phyloP scores from a whole-genome alignment of 148 eudicot species.

The Camellia lanceoleosa region DNA sequence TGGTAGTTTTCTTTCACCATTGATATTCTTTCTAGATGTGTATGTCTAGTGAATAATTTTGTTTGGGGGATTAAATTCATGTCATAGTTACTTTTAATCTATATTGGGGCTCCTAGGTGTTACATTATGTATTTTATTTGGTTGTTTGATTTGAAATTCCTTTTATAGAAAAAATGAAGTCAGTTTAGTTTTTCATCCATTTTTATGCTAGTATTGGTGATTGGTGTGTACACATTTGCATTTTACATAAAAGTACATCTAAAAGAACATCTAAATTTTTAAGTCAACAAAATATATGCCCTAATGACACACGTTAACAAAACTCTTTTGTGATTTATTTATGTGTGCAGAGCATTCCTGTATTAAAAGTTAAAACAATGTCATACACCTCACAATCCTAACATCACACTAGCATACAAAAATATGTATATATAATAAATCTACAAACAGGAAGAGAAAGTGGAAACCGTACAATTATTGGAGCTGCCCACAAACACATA shows the following conservation, averaged over 20 bases:
- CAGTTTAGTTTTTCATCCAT: no score
- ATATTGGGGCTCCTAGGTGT: no score
- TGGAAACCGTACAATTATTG: conserved; percentile 10
- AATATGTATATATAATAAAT: neutral
- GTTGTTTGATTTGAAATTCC: no score
- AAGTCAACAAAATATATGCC: neutral
- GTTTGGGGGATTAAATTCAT: neutral
- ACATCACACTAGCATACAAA: neutral
- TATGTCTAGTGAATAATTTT: neutral
- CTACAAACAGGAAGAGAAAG: neutral
- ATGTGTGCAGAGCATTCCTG: neutral
- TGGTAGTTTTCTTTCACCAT: neutral
- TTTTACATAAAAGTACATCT: no score
- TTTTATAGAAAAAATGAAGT: no score
- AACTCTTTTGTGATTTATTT: neutral
- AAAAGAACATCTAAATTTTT: no score
- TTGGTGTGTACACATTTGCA: no score
- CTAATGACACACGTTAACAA: neutral
- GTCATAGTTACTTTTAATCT: no score
- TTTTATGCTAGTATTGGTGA: no score
- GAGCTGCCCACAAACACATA: conserved; percentile 4
- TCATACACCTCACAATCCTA: neutral
- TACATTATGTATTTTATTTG: no score
- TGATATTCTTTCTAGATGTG: neutral
- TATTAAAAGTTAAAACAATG: neutral